phyloP scores from a whole-genome alignment of 2,329 filamentous ascomycete genomes.

The Leptographium procerum region DNA sequence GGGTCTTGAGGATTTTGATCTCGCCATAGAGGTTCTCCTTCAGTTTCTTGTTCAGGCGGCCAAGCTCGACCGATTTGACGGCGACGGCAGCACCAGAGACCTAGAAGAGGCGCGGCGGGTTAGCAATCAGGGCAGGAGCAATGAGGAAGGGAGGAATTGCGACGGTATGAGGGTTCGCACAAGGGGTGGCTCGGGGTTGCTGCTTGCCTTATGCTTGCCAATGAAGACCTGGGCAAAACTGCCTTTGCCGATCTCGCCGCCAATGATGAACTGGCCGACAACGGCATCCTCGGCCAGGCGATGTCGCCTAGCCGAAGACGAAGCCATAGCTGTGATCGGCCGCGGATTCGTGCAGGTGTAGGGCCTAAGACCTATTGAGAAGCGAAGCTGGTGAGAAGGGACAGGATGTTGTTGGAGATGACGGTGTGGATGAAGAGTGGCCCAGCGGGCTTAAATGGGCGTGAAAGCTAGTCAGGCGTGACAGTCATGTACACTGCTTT shows the following conservation, averaged over 20 bases:
- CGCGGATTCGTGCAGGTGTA: background rate
- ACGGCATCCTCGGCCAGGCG: slow-evolving; percentile 11
- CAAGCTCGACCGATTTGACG: slow-evolving; percentile 90
- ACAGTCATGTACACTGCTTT: slow-evolving; percentile 6
- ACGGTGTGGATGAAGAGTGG: background rate
- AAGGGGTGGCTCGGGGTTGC: background rate
- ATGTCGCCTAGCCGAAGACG: slow-evolving; percentile 8
- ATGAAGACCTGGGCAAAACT: slow-evolving; percentile 96
- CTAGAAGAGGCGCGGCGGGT: slow-evolving; percentile 29
- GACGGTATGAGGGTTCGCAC: background rate
- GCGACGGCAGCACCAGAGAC: slow-evolving; percentile 73
- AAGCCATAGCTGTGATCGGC: slow-evolving; percentile 3
- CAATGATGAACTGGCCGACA: slow-evolving; percentile 15
- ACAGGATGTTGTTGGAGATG: background rate
- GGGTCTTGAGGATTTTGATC: slow-evolving; percentile 86
- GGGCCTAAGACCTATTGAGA: no score
- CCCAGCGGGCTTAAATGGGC: slow-evolving; percentile 9
- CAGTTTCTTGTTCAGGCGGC: slow-evolving; percentile 86
- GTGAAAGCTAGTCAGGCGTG: slow-evolving; percentile 5
- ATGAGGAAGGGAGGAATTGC: background rate
- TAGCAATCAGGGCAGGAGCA: background rate
- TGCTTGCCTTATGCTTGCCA: slow-evolving; percentile 68
- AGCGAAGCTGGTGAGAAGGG: background rate
- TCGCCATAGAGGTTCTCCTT: slow-evolving; percentile 93
- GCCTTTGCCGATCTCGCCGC: slow-evolving; percentile 77